phyloP scores from a whole-genome alignment of 148 eudicot genomes.

The Camellia lanceoleosa region DNA sequence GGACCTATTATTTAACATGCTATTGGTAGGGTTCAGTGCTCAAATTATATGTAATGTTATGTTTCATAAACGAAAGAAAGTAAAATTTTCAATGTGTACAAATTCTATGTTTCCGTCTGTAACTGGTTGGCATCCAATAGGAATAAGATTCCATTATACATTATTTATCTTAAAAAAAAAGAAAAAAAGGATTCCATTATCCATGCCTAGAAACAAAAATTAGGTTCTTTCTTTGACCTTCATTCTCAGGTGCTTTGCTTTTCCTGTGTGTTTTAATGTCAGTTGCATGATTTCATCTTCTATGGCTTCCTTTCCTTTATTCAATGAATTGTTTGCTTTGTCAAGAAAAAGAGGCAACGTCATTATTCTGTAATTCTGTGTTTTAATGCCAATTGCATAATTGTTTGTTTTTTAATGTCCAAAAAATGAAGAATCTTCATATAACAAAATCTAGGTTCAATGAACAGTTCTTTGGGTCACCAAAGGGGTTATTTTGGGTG shows the following conservation, averaged over 20 bases:
- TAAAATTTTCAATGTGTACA: background rate
- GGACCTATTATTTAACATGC: background rate
- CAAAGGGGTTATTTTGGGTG: background rate
- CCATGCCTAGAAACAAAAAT: background rate
- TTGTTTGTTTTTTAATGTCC: background rate
- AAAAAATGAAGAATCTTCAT: background rate
- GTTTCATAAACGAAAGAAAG: background rate
- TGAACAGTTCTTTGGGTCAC: background rate
- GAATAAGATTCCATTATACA: background rate
- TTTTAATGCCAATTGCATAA: background rate
- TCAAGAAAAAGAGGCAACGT: background rate
- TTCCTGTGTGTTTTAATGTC: background rate
- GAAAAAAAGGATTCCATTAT: background rate
- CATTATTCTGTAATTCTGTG: background rate
- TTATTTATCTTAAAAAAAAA: background rate
- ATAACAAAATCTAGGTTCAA: background rate
- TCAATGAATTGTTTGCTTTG: background rate
- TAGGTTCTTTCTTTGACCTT: background rate
- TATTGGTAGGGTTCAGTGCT: slow-evolving; percentile 7
- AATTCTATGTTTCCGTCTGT: background rate
- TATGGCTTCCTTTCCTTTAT: slow-evolving; percentile 2
- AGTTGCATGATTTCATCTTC: background rate
- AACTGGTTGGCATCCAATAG: background rate
- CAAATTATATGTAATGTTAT: background rate
- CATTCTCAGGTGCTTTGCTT: background rate